Conservation (phyloP, 2,329 filamentous ascomycete species). For the Fusarium verrucosum region DNA sequence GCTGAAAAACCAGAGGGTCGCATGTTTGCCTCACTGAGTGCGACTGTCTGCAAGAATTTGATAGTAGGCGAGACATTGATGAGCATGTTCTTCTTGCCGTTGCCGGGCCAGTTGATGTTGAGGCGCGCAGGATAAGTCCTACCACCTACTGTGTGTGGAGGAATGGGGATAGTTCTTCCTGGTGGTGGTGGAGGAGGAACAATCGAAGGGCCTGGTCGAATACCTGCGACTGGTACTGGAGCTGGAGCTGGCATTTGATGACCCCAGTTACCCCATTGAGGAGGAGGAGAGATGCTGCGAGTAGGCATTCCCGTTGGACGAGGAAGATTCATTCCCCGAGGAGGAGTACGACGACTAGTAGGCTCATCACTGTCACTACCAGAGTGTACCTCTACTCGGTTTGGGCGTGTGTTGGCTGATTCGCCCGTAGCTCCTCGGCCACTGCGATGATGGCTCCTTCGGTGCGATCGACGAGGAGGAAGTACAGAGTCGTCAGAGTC, state of each 20-base stretch:
- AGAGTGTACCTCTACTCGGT: slow-evolving; percentile 15
- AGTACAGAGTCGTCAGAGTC: slow-evolving; percentile 39
- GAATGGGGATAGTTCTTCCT: slow-evolving; percentile 15
- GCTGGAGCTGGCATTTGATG: neutral
- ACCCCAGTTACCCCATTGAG: slow-evolving; percentile 14
- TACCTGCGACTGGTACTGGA: neutral
- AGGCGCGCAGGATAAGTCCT: slow-evolving; percentile 41
- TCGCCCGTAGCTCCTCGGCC: slow-evolving; percentile 17
- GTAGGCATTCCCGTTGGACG: slow-evolving; percentile 11
- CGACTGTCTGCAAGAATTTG: slow-evolving; percentile 45
- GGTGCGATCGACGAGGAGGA: slow-evolving; percentile 12
- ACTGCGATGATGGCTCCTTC: slow-evolving; percentile 25
- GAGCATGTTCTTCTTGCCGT: slow-evolving; percentile 46
- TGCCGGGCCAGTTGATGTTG: slow-evolving; percentile 42
- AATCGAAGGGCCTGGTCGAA: neutral
- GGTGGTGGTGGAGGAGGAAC: slow-evolving; percentile 2
- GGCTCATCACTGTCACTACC: slow-evolving; percentile 13
- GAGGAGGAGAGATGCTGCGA: slow-evolving; percentile 3
- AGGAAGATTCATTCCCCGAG: slow-evolving; percentile 12
- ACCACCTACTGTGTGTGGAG: neutral
- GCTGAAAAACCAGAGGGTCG: slow-evolving; percentile 24
- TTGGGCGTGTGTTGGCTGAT: slow-evolving; percentile 16
- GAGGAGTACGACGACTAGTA: slow-evolving; percentile 4
- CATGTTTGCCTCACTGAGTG: slow-evolving; percentile 33
- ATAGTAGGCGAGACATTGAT: slow-evolving; percentile 46